Evolutionary conservation across 768 basidiomycete species (phyloP), one percentile per base, ranked within the genome.

Genomic region (Suillus fuscotomentosus): DNA sequence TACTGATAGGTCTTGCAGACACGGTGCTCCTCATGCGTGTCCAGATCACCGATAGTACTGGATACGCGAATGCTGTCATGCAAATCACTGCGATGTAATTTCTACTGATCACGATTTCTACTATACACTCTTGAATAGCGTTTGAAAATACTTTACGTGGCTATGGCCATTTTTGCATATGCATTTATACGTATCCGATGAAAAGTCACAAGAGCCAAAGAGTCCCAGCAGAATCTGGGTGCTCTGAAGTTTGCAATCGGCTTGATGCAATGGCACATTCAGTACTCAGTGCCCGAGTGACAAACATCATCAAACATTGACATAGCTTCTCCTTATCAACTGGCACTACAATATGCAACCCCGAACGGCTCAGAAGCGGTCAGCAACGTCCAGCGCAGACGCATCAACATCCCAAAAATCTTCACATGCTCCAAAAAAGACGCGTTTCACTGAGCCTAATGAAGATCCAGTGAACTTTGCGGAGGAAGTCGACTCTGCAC

Each of bases 401-500:
- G 71, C 76, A 2, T 72, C 77, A 1, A 66, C 74, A 22, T 75
- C 73, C 9, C 71, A 74, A 34, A 69, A 62, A 31, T 67, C 69
- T 11, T 69, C 67, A 10, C 63, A 72, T 67, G 71, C 68, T 70
- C 67, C 80, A 3, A 92, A 93, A 76, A 92, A 90, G 70, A 88
- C 89, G n/a, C 88, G 91, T 59, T 89, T 93, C 65, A 82, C 88
- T 34, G 91, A 92, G 43, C 91, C 91, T 7, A 75, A 80, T 22
- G 91, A 93, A 34, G 92, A 94, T 70, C 88, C 91, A 3, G 77
- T 80, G 43, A 86, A 86, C 69, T 94, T 94, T 75, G 89, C 86
- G 4, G 90, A 92, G 68, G 83, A 94, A 68, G 90, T 94, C 50
- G 90, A 93, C 66, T 82, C 83, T 4, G 82, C 87, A 0, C 86